Conservation (phyloP, 148 eudicot genomes). For the Rhododendron griersonianum region DNA sequence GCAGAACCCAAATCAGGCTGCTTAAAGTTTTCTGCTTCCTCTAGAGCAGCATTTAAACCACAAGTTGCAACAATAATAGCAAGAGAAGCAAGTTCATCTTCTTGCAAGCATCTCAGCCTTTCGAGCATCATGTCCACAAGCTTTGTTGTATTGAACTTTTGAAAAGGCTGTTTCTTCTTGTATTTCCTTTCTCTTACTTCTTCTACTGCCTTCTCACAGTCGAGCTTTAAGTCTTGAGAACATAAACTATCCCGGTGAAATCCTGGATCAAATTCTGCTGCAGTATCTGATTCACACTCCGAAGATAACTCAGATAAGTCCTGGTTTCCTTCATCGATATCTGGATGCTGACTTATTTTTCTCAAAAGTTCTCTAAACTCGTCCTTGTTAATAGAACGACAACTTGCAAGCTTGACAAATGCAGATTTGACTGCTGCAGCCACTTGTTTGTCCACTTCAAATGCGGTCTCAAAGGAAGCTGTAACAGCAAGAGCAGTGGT, state of each 20-base stretch:
- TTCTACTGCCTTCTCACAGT: not conserved
- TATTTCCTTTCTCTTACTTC: conserved; percentile 26
- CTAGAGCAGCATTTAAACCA: conserved; percentile 83
- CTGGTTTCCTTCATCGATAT: conserved; percentile 29
- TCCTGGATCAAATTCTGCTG: conserved; percentile 35
- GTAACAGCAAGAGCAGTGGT: conserved; percentile 57
- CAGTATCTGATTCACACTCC: conserved; percentile 55
- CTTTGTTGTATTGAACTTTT: conserved; percentile 40
- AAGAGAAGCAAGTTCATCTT: conserved; percentile 87
- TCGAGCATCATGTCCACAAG: conserved; percentile 76
- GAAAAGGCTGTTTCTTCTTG: conserved; percentile 36
- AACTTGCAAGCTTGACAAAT: conserved; percentile 65
- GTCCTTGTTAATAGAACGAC: conserved; percentile 55
- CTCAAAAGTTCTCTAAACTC: conserved; percentile 64
- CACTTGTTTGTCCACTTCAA: conserved; percentile 92
- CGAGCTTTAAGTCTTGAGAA: conserved; percentile 10
- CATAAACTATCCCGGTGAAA: conserved; percentile 21
- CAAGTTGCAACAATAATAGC: conserved; percentile 93
- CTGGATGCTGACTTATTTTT: conserved; percentile 79
- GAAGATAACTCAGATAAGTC: conserved; percentile 36
- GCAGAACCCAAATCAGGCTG: conserved; percentile 17
- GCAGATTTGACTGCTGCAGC: conserved; percentile 82
- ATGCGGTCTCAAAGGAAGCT: conserved; percentile 80
- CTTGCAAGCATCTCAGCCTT: conserved; percentile 72
- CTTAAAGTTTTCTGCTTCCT: conserved; percentile 34